Base-by-base conservation (phyloP, 2,329 filamentous ascomycete genomes). In the Clonostachys chloroleuca region DNA sequence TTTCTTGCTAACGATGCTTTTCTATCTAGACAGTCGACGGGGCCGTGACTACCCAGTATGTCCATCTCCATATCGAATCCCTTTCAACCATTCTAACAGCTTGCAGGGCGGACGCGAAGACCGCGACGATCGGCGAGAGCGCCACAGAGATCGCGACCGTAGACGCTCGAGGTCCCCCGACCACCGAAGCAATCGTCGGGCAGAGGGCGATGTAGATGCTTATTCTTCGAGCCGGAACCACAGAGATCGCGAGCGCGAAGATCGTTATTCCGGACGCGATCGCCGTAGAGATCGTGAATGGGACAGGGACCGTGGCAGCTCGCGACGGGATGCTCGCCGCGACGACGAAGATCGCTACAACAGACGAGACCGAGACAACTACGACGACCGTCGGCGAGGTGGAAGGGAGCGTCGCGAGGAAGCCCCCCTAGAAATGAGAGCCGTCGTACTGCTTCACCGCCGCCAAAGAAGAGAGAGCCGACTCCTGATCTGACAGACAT, bases 221-320 rank as follows among this genome's bases (percentile, higher is more conserved):
- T 97, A 97, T 70, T 95, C 92, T 17, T 91, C 89, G 6, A 96
- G 91, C 68, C 87, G 92, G 56, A 92, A 86, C 71, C 95, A 96
- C 66, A 83, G 92, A 63, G 92, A 95, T 64, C 80, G 92, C 52
- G 92, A 97, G 72, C 87, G 92, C 52, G 92, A 97, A 68, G 92
- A 96, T 57, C 81, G 92, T 62, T 96, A 96, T 64, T 82, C 83
- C 36, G 85, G 86, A 34, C 80, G 87, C 52, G 80, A 83, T 49
- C 73, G 82, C 50, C 68, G 78, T 48, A 81, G 84, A 46, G 87
- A 90, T n/a, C 78, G 87, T 53, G 87, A 87, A 54, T 89, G 87
- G 84, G 85, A 87, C 61, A 78, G 86, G 62, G 88, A 92, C 51
- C 75, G 86, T 52, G 79, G 65, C 53, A 80, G 67, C 24, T 72